A percentile compares a stretch with the other conserved stretches of the same genome.
These are phyloP conservation scores for Epichloe amarillans DNA, from an alignment of 2,329 filamentous ascomycete species.

Conservation along the genomic window DNA sequence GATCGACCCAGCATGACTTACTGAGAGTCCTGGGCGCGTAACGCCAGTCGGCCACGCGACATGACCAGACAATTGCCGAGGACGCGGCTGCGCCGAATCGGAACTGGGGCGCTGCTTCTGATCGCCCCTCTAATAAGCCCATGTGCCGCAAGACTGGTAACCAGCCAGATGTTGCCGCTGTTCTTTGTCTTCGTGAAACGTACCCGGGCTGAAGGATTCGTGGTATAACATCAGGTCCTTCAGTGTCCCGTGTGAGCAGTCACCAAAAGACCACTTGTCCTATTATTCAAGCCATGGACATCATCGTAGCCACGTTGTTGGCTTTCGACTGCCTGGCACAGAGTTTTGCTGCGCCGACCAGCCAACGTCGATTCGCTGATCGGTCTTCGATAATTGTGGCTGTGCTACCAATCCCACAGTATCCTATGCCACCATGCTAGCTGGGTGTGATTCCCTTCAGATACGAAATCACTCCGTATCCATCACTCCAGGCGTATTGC, in stretches of 20 bases:
- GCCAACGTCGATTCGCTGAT: background rate
- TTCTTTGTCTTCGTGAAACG: background rate
- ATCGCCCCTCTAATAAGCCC: slow-evolving; percentile 1
- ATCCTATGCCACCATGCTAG: background rate
- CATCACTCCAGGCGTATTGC: background rate
- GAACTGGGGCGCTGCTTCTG: slow-evolving; percentile 3
- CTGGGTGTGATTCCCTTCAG: background rate
- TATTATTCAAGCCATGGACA: background rate
- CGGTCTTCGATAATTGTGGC: background rate
- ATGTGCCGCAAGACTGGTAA: slow-evolving; percentile 4
- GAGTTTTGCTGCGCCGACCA: background rate
- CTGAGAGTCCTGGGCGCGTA: background rate
- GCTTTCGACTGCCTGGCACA: background rate
- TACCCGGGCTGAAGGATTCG: background rate
- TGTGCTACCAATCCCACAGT: background rate
- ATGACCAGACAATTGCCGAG: background rate
- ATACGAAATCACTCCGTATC: background rate
- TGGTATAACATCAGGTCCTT: background rate
- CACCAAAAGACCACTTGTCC: background rate
- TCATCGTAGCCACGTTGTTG: background rate
- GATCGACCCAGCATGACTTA: background rate
- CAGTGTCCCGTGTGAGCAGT: background rate
- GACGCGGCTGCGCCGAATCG: slow-evolving; percentile 1
- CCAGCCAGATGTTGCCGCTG: slow-evolving; percentile 4
- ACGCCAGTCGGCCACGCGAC: background rate